These are phyloP conservation scores for Chlamydomonas reinhardtii DNA, from an alignment of 163 green algal genomes.

Conservation along the genomic window DNA sequence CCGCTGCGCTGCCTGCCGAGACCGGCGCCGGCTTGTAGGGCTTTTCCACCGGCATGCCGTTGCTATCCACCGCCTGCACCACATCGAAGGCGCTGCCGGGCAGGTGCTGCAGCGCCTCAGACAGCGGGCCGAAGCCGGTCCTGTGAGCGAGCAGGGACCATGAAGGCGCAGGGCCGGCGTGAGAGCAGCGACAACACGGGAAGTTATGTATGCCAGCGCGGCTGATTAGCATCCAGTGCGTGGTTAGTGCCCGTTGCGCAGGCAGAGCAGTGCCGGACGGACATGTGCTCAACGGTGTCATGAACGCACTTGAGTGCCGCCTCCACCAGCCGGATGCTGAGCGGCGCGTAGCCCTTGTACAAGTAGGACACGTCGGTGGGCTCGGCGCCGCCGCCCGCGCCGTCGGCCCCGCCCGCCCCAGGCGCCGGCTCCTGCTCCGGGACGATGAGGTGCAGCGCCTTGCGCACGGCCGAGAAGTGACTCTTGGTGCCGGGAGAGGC, in stretches of 20 bases:
- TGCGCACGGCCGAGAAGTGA: constrained; percentile 69
- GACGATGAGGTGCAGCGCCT: constrained; percentile 75
- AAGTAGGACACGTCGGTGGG: constrained; percentile 61
- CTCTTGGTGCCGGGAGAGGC: constrained; percentile 43
- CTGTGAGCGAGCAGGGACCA: background rate
- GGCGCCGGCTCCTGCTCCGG: constrained; percentile 59
- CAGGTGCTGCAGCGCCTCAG: constrained; percentile 75
- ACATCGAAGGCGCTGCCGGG: constrained; percentile 85
- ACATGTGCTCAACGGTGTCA: no score
- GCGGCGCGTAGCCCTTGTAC: constrained; percentile 89
- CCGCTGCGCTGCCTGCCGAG: background rate
- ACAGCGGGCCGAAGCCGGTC: constrained; percentile 40
- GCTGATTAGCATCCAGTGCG: no score
- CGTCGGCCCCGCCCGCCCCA: background rate
- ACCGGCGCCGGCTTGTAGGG: constrained; percentile 28
- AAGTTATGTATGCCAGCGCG: no score
- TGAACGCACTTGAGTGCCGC: constrained; percentile 64
- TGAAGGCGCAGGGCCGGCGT: background rate
- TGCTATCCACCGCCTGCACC: constrained; percentile 69
- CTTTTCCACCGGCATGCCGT: constrained; percentile 60
- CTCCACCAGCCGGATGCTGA: constrained; percentile 90
- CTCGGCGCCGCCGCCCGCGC: background rate
- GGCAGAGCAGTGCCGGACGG: no score
- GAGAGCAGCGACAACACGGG: no score
- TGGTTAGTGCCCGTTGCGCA: no score